Base-by-base conservation (phyloP, 306 rosid species). In the Benincasa hispida region DNA sequence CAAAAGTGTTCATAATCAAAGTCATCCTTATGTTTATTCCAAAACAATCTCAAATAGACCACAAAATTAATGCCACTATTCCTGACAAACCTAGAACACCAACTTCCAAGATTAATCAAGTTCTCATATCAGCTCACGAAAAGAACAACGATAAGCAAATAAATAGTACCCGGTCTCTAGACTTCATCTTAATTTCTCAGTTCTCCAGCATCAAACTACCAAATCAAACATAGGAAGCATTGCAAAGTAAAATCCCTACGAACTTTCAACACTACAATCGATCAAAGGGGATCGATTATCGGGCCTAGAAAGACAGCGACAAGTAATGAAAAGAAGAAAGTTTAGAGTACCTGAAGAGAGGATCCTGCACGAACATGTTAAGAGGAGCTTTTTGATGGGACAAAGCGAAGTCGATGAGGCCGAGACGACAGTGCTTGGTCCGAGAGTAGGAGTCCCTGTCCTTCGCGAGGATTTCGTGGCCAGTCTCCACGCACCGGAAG, bases 351-450 rank as follows among this genome's bases (percentile, higher is more conserved):
- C 93, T 87, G 19, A 68, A 87, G 66, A 87, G 83, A 79, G 98
- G 92, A 75, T 93, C 92, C 77, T 84, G 90, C 55, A 86, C 90
- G 84, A 93, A 93, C 86, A 93, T 82, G 42, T 87, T 93, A 57
- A 89, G 90, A 73, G 97, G 98, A 45, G 89, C 80, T 51, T 88
- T 89, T 2, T 69, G 72, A 27, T 81, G 87, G 72, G 89, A 57
- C 70, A 93, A 37, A 17, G 89, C 88, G 7, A 79, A 91, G 57
- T 91, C 89, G 76, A 93, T 87, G 77, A 93, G 92, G 56, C 92
- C 96, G 66, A 89, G 82, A 72, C 93, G 98, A 76, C 98, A 91
- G 28, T 88, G 87, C 83, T 93, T 93, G 85, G 89, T 84, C 55
- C 39, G 74, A 9, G 97, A 89, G 85, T 93, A 93, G 47, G 82